These are phyloP conservation scores for Solanum clarkiae DNA, from an alignment of 257 asterid genomes.

Conservation along the genomic window DNA sequence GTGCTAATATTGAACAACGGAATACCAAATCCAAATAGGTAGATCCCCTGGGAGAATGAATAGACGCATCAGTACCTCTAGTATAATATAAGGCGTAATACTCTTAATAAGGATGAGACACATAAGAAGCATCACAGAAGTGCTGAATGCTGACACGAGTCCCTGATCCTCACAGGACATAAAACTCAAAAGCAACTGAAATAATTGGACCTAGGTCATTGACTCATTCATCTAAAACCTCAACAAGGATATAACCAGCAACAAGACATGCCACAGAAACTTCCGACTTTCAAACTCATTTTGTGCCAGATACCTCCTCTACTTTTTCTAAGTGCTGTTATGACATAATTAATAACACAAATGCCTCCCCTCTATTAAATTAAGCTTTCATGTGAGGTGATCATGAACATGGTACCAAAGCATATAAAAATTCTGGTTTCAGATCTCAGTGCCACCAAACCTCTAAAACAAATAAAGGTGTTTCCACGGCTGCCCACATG, in stretches of 20 bases:
- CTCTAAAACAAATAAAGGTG: background rate
- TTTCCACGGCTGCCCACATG: background rate
- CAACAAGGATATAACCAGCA: background rate
- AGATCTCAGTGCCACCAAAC: background rate
- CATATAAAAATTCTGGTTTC: background rate
- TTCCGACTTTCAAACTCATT: background rate
- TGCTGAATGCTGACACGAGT: background rate
- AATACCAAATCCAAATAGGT: constrained; percentile 26
- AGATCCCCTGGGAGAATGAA: constrained; percentile 14
- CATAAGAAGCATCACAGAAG: background rate
- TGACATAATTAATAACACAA: background rate
- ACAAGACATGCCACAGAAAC: background rate
- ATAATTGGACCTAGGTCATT: background rate
- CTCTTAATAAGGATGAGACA: background rate
- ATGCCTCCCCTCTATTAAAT: background rate
- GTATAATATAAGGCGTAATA: background rate
- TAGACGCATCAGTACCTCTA: background rate
- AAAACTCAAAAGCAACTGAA: background rate
- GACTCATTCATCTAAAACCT: background rate
- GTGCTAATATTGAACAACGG: constrained; percentile 11
- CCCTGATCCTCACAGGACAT: background rate
- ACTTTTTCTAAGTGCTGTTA: background rate
- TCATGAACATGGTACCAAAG: background rate
- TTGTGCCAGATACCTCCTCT: background rate
- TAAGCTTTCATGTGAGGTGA: background rate